These are phyloP conservation scores for Blastobotrys chiropterorum DNA, from an alignment of 805 yeast species.

Conservation along the genomic window DNA sequence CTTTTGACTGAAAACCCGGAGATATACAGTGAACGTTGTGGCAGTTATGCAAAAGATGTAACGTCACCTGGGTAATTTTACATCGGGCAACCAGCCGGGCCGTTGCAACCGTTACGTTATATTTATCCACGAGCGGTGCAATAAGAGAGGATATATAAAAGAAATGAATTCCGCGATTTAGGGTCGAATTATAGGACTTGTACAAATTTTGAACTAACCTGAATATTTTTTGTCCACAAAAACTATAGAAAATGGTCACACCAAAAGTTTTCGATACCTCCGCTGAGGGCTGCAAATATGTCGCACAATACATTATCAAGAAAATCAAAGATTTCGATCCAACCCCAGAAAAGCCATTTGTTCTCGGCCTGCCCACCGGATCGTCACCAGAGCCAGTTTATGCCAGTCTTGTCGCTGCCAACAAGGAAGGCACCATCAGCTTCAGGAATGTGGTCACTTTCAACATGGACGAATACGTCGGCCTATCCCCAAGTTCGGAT, in stretches of 20 bases:
- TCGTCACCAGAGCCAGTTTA: constrained; percentile 56
- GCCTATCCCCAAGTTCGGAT: constrained; percentile 40
- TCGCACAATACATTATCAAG: constrained; percentile 42
- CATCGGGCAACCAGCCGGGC: neutral
- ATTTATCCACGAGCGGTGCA: neutral
- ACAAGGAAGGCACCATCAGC: constrained; percentile 38
- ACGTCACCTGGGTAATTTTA: neutral
- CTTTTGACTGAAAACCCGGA: too few species aligned
- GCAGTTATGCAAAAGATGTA: neutral
- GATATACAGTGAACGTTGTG: neutral
- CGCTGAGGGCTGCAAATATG: constrained; percentile 26
- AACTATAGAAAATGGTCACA: neutral
- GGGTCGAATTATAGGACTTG: too few species aligned
- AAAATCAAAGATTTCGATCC: constrained; percentile 42
- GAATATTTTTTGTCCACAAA: too few species aligned
- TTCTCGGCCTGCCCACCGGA: constrained; percentile 56
- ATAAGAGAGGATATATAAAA: neutral
- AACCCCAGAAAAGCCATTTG: constrained; percentile 38
- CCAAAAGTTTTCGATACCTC: neutral
- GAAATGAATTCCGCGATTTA: neutral
- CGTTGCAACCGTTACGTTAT: neutral
- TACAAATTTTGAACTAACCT: too few species aligned
- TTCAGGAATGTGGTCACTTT: constrained; percentile 52
- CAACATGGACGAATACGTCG: constrained; percentile 58
- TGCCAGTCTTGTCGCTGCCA: constrained; percentile 38